A percentile compares a stretch with the other conserved stretches of the same genome.
Evolutionary conservation across 2,329 filamentous ascomycete genomes (phyloP).

Genomic region (Rhexocercosporidium sp.): DNA sequence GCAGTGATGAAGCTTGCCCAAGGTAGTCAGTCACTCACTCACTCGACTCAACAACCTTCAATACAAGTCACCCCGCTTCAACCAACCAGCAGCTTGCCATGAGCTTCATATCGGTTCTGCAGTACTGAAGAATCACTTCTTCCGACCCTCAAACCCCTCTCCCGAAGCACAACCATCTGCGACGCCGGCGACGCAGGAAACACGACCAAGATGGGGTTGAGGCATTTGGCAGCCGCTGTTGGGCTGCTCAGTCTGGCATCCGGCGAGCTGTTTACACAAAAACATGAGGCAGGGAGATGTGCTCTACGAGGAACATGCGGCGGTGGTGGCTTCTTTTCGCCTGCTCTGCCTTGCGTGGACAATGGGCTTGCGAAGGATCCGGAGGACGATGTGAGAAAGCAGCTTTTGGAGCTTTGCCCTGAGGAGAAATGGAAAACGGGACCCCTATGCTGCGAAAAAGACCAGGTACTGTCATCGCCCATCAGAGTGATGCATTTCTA

Average conservation of each 20-base stretch:
- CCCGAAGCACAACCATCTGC: not conserved
- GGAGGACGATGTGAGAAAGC: constrained; percentile 70
- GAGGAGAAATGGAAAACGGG: constrained; percentile 85
- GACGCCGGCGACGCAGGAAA: constrained; percentile 6
- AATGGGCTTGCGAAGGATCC: constrained; percentile 83
- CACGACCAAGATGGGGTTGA: constrained; percentile 12
- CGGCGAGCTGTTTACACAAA: constrained; percentile 47
- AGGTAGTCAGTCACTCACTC: not conserved
- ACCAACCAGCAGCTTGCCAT: not conserved
- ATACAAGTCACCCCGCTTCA: not conserved
- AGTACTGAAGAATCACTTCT: not conserved
- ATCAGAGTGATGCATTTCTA: not conserved
- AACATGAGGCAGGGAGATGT: constrained; percentile 86
- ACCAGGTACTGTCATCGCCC: constrained; percentile 63
- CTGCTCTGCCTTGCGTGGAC: constrained; percentile 89
- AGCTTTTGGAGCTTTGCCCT: constrained; percentile 79
- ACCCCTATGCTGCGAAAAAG: constrained; percentile 81
- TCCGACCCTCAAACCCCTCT: not conserved
- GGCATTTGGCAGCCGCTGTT: constrained; percentile 29
- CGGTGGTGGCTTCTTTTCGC: constrained; percentile 87
- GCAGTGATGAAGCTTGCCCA: not conserved
- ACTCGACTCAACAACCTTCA: not conserved
- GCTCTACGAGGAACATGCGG: constrained; percentile 92
- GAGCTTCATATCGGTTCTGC: not conserved
- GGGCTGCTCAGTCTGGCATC: constrained; percentile 33